Conservation (phyloP, 2,329 filamentous ascomycete species). For the Gnomoniopsis sp. region DNA sequence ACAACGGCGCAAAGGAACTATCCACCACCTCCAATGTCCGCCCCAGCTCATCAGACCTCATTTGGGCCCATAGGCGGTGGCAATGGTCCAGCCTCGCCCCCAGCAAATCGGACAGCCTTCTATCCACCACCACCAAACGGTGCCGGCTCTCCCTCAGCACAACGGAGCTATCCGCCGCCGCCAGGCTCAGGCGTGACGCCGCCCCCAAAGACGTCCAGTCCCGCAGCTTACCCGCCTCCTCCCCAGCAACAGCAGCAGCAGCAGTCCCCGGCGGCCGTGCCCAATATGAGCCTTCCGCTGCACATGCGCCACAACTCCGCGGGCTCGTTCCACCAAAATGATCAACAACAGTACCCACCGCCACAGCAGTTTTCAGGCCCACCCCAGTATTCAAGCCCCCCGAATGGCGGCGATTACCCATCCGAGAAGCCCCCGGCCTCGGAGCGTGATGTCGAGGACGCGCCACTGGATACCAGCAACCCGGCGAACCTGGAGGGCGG, state of each 20-base stretch:
- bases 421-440: slow-evolving; percentile 25
- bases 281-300: slow-evolving; percentile 32
- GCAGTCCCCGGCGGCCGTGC: slow-evolving; percentile 21
- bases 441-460: slow-evolving; percentile 21
- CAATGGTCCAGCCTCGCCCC: slow-evolving; percentile 31
- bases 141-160: slow-evolving; percentile 20
- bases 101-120: slow-evolving; percentile 33
- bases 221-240: slow-evolving; percentile 29
- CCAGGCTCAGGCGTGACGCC: slow-evolving; percentile 28
- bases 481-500: slow-evolving; percentile 33
- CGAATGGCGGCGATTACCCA: slow-evolving; percentile 22
- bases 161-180: slow-evolving; percentile 35
- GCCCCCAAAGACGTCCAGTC: slow-evolving; percentile 26
- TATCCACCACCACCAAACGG: slow-evolving; percentile 29
- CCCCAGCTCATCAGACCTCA: slow-evolving; percentile 32
- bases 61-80: slow-evolving; percentile 23
- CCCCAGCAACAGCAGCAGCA: slow-evolving; percentile 30
- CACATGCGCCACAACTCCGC: slow-evolving; percentile 32
- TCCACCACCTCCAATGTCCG: slow-evolving; percentile 34
- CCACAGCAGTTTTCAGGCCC: slow-evolving; percentile 19
- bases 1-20: slow-evolving; percentile 27
- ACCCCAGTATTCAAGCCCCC: slow-evolving; percentile 28
- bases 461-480: slow-evolving; percentile 26
- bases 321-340: slow-evolving; percentile 17
- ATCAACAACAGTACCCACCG: slow-evolving; percentile 21